Evolutionary conservation across 192 early-diverging fungal genomes (phyloP).

Genomic region (Podila minutissima): DNA sequence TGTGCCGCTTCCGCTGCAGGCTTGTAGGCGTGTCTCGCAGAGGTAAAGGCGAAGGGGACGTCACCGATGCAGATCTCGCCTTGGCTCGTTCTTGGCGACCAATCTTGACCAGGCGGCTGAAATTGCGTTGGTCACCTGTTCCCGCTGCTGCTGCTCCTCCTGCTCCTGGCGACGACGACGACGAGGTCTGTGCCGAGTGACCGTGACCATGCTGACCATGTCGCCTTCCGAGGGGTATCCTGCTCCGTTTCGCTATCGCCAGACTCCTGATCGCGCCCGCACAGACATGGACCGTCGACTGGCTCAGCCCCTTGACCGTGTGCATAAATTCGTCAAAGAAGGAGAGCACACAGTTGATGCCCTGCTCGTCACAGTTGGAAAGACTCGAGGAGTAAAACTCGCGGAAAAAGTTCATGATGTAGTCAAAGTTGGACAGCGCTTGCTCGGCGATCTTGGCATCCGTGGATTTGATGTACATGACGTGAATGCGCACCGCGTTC

Average conservation of each 20-base stretch:
- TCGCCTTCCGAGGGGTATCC: slow-evolving; percentile 17
- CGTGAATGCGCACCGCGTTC: slow-evolving; percentile 48
- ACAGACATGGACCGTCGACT: slow-evolving; percentile 44
- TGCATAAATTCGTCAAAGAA: slow-evolving; percentile 55
- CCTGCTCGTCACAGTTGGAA: slow-evolving; percentile 42
- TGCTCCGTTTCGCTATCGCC: slow-evolving; percentile 38
- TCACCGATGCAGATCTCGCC: slow-evolving; percentile 22
- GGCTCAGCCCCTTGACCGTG: slow-evolving; percentile 42
- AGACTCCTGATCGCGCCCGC: slow-evolving; percentile 43
- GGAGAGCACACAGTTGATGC: slow-evolving; percentile 42
- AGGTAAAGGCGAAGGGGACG: slow-evolving; percentile 16
- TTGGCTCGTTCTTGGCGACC: slow-evolving; percentile 46
- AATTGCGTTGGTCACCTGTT: slow-evolving; percentile 16
- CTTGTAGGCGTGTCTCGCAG: slow-evolving; percentile 1
- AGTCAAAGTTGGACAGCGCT: slow-evolving; percentile 35
- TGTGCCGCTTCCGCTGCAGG: slow-evolving; percentile 32
- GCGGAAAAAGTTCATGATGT: slow-evolving; percentile 47
- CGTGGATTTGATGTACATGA: slow-evolving; percentile 44
- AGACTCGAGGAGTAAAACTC: slow-evolving; percentile 42
- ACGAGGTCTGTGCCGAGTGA: background rate
- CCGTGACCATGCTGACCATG: background rate
- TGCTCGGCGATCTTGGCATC: slow-evolving; percentile 37
- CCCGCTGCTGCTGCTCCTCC: background rate
- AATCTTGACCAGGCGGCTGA: slow-evolving; percentile 45
- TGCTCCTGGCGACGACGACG: background rate